Evolutionary conservation across 2,329 filamentous ascomycete genomes (phyloP), one percentile per base, ranked within the genome.

Genomic region (Botrytis paeoniae): DNA sequence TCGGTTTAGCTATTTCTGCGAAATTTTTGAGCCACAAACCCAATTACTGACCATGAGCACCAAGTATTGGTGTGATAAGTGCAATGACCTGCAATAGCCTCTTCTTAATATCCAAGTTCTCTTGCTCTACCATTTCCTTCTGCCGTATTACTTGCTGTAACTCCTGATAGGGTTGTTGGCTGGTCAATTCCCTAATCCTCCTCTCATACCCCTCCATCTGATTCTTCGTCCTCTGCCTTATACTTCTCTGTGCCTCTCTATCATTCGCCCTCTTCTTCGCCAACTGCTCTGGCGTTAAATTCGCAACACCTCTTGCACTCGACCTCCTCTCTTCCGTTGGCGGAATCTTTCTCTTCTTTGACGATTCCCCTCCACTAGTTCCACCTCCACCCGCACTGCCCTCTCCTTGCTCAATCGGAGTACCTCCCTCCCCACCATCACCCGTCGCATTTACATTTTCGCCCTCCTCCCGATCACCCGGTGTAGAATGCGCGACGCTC

Each of bases 211-310:
- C 85, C 80, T 97, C 93, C 79, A 97, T 97, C 82, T 94, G 93
- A 80, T 92, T 89, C 84, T 94, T 95, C 57, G 94, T 97, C 78
- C 94, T 88, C 81, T 94, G 93, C 68, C 94, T 87, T 76, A 97
- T 97, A 57, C 93, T 93, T 62, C 94, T 89, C 83, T 97, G 94
- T 57, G 94, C 94, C 82, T 97, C 93, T 75, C 94, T 89, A 82
- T 97, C 94, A 84, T 97, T 97, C 79, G 93, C 93, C 76, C 95
- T 88, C 85, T 97, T 98, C 82, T 94, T 92, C 43, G 92, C 93
- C 74, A 97, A 88, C 83, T 97, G 95, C 75, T 95, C 92, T 9
- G 94, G 92, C 18, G 93, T 97, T 80, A 97, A 87, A 80, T 93
- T 96, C 75, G 94, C 94, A 73, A 97, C 94, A 29, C 90, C 89